These are phyloP conservation scores for Aplosporella prunicola DNA, from an alignment of 2,329 filamentous ascomycete species.

Conservation along the genomic window DNA sequence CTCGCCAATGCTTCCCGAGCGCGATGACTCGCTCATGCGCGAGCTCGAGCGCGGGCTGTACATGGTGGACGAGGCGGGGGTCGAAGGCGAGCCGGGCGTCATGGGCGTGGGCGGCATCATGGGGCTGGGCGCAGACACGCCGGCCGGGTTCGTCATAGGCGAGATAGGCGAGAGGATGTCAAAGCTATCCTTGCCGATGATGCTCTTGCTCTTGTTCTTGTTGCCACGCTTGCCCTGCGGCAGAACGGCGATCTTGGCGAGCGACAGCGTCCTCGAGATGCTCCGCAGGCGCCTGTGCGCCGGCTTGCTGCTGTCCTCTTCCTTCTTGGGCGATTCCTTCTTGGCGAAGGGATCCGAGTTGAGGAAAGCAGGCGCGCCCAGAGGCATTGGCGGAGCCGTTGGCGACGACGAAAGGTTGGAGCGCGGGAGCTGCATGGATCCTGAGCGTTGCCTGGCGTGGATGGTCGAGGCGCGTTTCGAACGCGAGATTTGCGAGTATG, in stretches of 20 bases:
- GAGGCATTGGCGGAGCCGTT: slow-evolving; percentile 21
- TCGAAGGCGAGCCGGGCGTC: slow-evolving; percentile 26
- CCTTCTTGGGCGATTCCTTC: slow-evolving; percentile 4
- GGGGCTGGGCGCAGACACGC: slow-evolving; percentile 2
- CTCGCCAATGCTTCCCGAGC: too few species aligned
- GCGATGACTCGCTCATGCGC: slow-evolving; percentile 4
- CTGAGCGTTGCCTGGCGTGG: slow-evolving; percentile 8
- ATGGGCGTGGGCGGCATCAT: slow-evolving; percentile 23
- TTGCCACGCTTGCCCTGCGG: slow-evolving; percentile 13
- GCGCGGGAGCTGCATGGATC: slow-evolving; percentile 8
- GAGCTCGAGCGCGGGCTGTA: slow-evolving; percentile 4
- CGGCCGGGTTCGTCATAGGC: slow-evolving; percentile 3
- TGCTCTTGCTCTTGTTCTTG: slow-evolving; percentile 7
- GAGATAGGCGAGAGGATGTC: slow-evolving; percentile 8
- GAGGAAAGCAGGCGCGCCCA: slow-evolving; percentile 26
- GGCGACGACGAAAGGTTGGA: slow-evolving; percentile 13
- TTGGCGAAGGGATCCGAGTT: slow-evolving; percentile 30
- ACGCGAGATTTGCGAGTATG: slow-evolving; percentile 6
- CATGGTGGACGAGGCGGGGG: slow-evolving; percentile 2
- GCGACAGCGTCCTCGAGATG: slow-evolving; percentile 28
- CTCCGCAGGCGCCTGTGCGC: slow-evolving; percentile 28
- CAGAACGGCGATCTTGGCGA: slow-evolving; percentile 28
- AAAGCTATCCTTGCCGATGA: slow-evolving; percentile 2
- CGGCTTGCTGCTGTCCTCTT: slow-evolving; percentile 2
- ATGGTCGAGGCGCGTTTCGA: slow-evolving; percentile 7